These are phyloP conservation scores for Setomelanomma holmii DNA, from an alignment of 2,329 filamentous ascomycete genomes.

Conservation along the genomic window DNA sequence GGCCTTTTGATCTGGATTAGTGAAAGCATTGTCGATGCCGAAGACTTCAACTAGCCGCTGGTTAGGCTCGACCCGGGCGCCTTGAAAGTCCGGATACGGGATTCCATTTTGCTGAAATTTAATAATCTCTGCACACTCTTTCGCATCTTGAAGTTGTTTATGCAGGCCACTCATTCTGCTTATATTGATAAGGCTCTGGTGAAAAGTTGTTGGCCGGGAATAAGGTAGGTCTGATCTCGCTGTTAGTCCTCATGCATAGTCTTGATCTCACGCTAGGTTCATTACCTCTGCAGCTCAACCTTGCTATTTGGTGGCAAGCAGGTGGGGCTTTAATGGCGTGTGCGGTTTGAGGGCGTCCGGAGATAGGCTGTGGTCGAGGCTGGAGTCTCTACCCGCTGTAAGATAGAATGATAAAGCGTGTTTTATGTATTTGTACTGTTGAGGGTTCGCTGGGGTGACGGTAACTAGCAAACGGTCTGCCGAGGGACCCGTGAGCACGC, in stretches of 20 bases:
- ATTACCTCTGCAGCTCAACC: background rate
- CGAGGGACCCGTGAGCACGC: background rate
- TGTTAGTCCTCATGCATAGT: background rate
- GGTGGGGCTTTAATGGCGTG: background rate
- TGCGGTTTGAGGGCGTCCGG: background rate
- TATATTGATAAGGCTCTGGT: background rate
- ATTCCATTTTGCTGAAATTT: background rate
- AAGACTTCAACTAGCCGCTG: background rate
- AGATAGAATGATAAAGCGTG: background rate
- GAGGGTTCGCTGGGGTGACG: background rate
- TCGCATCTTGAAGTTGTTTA: background rate
- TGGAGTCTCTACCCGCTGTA: background rate
- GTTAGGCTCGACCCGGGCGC: background rate
- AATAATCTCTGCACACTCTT: background rate
- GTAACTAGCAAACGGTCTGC: background rate
- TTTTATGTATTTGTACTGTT: background rate
- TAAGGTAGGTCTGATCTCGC: background rate
- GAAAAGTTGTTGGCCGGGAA: background rate
- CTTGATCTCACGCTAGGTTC: background rate
- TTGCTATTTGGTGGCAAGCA: background rate
- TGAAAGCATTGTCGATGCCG: constrained; percentile 1
- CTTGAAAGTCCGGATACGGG: background rate
- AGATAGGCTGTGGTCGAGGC: background rate
- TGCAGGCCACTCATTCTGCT: background rate
- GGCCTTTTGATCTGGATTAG: background rate